Evolutionary conservation across 2,329 filamentous ascomycete species (phyloP).

Genomic region (Fusarium denticulatum): DNA sequence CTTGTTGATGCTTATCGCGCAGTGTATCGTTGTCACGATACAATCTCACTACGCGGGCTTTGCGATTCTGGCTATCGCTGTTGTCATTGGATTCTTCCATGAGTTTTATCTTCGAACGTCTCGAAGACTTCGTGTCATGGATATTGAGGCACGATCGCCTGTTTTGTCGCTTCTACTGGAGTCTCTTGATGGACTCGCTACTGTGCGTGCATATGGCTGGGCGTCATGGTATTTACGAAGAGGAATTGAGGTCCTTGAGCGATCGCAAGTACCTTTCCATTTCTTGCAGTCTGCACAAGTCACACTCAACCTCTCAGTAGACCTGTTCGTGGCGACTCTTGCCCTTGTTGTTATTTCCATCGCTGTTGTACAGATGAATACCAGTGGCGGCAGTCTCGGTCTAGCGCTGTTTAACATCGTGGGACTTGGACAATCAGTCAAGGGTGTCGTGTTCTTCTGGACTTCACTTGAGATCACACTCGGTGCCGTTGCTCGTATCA

Average conservation of each 20-base stretch:
- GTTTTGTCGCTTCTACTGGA: not conserved
- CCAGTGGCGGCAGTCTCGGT: not conserved
- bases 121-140: not conserved
- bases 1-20: not conserved
- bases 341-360: not conserved
- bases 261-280: not conserved
- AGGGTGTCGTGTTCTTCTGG: not conserved
- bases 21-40: not conserved
- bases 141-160: not conserved
- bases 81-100: not conserved
- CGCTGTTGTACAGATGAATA: not conserved
- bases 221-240: not conserved
- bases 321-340: not conserved
- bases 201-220: not conserved
- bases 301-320: not conserved
- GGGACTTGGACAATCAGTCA: not conserved
- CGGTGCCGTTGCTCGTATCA: not conserved
- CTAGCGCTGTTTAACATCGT: not conserved
- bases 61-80: not conserved
- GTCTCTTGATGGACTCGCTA: not conserved
- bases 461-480: not conserved
- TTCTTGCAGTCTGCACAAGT: not conserved
- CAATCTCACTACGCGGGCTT: not conserved
- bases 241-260: not conserved
- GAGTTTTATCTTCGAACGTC: not conserved